Conservation (phyloP, 2,329 filamentous ascomycete species). For the Apiospora rasikravindrae region DNA sequence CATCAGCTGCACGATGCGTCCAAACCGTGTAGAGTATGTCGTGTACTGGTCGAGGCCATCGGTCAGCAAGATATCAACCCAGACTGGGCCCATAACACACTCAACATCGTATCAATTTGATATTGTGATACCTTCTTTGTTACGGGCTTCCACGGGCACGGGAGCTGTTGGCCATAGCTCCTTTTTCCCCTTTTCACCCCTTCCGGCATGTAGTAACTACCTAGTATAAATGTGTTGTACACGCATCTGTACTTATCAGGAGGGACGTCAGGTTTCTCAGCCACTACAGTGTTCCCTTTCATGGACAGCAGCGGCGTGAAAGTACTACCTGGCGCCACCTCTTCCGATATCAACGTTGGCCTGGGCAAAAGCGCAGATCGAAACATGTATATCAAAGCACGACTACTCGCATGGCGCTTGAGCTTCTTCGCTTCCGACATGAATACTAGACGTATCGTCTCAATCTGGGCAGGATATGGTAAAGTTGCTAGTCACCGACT, state of each 20-base stretch:
- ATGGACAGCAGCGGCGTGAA: not conserved
- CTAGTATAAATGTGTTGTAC: not conserved
- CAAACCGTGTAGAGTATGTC: not conserved
- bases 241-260: not conserved
- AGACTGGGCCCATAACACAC: not conserved
- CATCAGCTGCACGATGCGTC: not conserved
- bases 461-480: not conserved
- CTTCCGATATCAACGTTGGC: not conserved
- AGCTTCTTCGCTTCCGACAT: not conserved
- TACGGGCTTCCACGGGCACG: not conserved
- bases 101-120: not conserved
- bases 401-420: not conserved
- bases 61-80: not conserved
- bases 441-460: not conserved
- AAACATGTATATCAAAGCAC: not conserved
- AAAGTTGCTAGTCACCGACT: not conserved
- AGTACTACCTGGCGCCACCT: not conserved
- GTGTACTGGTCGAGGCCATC: not conserved
- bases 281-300: not conserved
- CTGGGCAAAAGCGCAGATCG: not conserved
- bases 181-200: not conserved
- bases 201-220: not conserved
- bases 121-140: not conserved
- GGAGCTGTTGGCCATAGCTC: not conserved
- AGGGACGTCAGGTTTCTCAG: not conserved